Evolutionary conservation across 192 early-diverging fungal species (phyloP), one percentile per base, ranked within the genome.

Genomic region (Backusella parvicylindrica): DNA sequence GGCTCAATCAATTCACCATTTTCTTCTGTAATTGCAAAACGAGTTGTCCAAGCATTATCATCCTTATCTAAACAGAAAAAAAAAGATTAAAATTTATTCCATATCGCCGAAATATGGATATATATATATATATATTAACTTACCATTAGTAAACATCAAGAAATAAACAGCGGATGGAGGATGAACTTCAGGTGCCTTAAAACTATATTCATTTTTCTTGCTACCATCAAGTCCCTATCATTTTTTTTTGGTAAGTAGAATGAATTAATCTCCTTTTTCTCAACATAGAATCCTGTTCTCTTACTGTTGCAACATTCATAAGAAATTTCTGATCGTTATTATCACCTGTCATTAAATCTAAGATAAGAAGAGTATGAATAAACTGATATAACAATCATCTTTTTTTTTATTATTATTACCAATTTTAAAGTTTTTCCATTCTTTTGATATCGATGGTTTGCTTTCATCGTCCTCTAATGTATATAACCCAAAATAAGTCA

Each of bases 311-410:
- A 63, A 83, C 63, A 23, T 65, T 82, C 18, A 6, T 63, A 11
- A 82, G 64, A 3, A 53, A 35, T 16, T 68, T 50, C 38, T 83
- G 81, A 3, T 79, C 37, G 5, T 33, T 12, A 72, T 83, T 77
- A 28, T 83, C 81, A 21, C 81, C 81, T 13, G 81, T 83, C 81
- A 83, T 83, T 28, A 83, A 77, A 68, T 83, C 81, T 81, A 77
- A 13, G 33, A 8, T 5, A 60, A 41, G 35, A 18, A 36, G 32
- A 32, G 2, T 21, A 21, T 28, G 21, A 43, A 6, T 7, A 26
- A 13, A n/a, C n/a, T 33, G 13, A 18, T 13, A 16, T 56, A 35
- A 66, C 6, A 21, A 35, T 21, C 6, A 67, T 47, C 6, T 41
- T 2, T 32, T 13, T 47, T 4, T 38, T 31, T 26, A n/a, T n/a